A percentile compares a stretch with the other conserved stretches of the same genome.
Conservation (phyloP, 164 flowering plant species). For the Nymphaea thermarum region DNA sequence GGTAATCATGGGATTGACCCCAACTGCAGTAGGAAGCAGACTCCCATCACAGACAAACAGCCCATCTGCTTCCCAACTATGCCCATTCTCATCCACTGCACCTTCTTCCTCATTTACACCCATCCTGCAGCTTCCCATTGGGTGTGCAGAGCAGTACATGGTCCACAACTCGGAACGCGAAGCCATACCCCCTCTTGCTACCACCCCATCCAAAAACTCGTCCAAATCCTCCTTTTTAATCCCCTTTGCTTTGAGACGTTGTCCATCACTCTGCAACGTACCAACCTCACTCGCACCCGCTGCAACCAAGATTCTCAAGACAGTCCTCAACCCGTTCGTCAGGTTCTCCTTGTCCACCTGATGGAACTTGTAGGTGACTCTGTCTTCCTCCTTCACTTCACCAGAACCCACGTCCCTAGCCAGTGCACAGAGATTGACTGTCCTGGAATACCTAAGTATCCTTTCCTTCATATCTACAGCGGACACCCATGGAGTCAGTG, state of each 20-base stretch:
- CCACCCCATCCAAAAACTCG: slow-evolving; percentile 20
- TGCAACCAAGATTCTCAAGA: slow-evolving; percentile 26
- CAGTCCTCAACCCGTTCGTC: slow-evolving; percentile 17
- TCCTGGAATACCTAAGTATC: slow-evolving; percentile 20
- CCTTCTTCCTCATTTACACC: slow-evolving; percentile 21
- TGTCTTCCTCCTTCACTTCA: slow-evolving; percentile 21
- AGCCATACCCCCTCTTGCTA: slow-evolving; percentile 10
- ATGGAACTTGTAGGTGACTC: slow-evolving; percentile 15
- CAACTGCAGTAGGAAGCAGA: slow-evolving; percentile 31
- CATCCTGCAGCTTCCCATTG: slow-evolving; percentile 39
- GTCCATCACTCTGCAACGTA: slow-evolving; percentile 24
- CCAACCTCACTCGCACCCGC: slow-evolving; percentile 44
- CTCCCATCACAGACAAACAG: slow-evolving; percentile 34
- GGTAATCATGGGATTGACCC: slow-evolving; percentile 41
- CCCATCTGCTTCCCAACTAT: slow-evolving; percentile 40
- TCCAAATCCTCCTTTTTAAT: slow-evolving; percentile 21
- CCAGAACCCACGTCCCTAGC: slow-evolving; percentile 30
- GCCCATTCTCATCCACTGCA: slow-evolving; percentile 34
- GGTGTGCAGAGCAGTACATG: slow-evolving; percentile 24
- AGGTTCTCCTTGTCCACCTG: slow-evolving; percentile 21
- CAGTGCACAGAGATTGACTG: slow-evolving; percentile 20
- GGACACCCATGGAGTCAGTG: slow-evolving; percentile 28
- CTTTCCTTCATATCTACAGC: slow-evolving; percentile 27
- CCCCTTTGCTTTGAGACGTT: slow-evolving; percentile 21
- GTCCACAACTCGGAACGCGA: slow-evolving; percentile 18